Evolutionary conservation across 176 grass and related monocot species (phyloP).

Genomic region (Phoenix dactylifera): DNA sequence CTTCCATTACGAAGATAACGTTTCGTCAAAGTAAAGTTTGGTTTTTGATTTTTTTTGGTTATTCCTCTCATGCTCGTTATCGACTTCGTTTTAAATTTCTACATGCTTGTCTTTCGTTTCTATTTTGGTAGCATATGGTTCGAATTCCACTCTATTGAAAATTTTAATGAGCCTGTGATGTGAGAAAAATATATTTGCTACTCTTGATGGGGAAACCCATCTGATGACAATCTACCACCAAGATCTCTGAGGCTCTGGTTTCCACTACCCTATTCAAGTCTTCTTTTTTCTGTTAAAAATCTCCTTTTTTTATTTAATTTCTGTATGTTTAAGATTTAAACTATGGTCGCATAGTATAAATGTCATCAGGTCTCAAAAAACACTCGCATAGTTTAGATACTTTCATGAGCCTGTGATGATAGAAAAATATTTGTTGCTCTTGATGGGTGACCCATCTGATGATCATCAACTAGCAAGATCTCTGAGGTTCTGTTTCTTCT

Average conservation of each 20-base stretch:
- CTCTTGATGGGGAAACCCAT: constrained; percentile 17
- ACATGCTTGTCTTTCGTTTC: no score
- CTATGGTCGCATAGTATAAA: no score
- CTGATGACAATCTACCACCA: constrained; percentile 20
- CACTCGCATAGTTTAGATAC: no score
- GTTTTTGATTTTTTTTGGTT: no score
- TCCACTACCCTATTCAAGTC: no score
- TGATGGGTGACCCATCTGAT: constrained; percentile 17
- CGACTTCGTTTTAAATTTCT: no score
- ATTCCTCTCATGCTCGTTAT: no score
- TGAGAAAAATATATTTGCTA: constrained; percentile 18
- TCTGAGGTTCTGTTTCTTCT: neutral
- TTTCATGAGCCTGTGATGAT: constrained; percentile 2
- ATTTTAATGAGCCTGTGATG: constrained; percentile 6
- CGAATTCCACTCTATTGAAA: no score
- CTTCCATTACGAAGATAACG: no score
- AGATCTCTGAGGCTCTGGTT: constrained; percentile 17
- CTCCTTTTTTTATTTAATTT: neutral
- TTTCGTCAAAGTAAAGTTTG: no score
- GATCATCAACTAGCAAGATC: constrained; percentile 20
- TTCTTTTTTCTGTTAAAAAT: neutral
- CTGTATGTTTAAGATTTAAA: neutral
- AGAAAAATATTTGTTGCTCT: constrained; percentile 21
- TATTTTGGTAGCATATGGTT: no score
- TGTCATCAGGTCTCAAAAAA: neutral